Evolutionary conservation across 2,329 filamentous ascomycete genomes (phyloP).

Genomic region (Westerdykella ornata): DNA sequence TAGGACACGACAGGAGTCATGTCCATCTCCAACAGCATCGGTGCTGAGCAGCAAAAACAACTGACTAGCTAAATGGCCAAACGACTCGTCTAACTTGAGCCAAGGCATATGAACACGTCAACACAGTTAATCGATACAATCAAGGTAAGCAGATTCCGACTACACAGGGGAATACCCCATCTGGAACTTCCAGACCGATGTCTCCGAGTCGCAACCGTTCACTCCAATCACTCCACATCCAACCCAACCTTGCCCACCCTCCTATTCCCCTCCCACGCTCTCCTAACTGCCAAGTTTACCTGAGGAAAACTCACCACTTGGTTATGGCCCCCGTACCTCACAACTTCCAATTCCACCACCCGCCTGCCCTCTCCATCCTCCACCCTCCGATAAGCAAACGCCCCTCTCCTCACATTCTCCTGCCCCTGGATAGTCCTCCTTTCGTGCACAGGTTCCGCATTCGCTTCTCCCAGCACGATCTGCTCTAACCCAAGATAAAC

Average conservation of each 20-base stretch:
- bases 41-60: too few species aligned
- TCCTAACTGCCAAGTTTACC: constrained; percentile 58
- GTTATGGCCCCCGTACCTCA: constrained; percentile 54
- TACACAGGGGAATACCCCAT: too few species aligned
- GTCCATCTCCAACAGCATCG: too few species aligned
- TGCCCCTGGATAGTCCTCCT: constrained; percentile 27
- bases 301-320: constrained; percentile 59
- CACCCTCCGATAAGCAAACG: constrained; percentile 31
- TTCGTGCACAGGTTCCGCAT: constrained; percentile 18
- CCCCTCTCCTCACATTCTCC: constrained; percentile 29
- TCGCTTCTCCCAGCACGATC: constrained; percentile 27
- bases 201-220: too few species aligned
- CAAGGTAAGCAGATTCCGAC: too few species aligned
- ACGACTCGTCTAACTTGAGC: too few species aligned
- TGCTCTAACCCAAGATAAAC: constrained; percentile 23
- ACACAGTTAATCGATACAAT: too few species aligned
- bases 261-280: constrained; percentile 50
- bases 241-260: constrained; percentile 16
- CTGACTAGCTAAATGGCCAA: too few species aligned
- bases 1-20: too few species aligned
- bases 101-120: too few species aligned
- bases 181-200: background rate
- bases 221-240: constrained; percentile 19
- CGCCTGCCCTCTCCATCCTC: constrained; percentile 24
- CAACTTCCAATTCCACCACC: constrained; percentile 39